These are phyloP conservation scores for Ceratocystis cacaofunesta DNA, from an alignment of 2,329 filamentous ascomycete genomes.

Conservation along the genomic window DNA sequence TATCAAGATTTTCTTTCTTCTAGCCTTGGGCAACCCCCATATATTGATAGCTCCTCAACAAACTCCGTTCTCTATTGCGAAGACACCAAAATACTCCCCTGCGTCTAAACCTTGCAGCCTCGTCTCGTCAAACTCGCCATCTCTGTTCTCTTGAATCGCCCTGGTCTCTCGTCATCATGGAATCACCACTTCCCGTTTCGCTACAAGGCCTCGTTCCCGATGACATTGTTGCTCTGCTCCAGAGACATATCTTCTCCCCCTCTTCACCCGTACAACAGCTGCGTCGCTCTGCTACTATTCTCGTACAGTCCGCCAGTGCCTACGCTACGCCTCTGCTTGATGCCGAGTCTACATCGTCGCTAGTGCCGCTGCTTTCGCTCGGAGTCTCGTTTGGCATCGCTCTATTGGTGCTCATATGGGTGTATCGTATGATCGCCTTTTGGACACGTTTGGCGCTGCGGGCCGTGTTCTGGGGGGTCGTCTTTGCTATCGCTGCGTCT, in stretches of 20 bases:
- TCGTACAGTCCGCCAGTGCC: conserved; percentile 19
- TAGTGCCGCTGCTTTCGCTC: conserved; percentile 24
- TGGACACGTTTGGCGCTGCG: conserved; percentile 55
- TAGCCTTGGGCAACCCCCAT: not conserved
- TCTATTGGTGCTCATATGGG: conserved; percentile 28
- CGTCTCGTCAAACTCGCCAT: not conserved
- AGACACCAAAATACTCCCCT: not conserved
- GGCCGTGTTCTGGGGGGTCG: conserved; percentile 47
- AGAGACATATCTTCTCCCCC: conserved; percentile 34
- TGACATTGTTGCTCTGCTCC: conserved; percentile 30
- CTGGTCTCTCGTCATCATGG: not conserved
- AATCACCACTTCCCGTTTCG: conserved; percentile 19
- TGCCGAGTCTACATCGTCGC: conserved; percentile 25
- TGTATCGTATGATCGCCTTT: conserved; percentile 59
- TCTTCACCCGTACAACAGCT: conserved; percentile 31
- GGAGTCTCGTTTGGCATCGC: conserved; percentile 23
- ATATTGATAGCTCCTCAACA: not conserved
- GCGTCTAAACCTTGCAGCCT: not conserved
- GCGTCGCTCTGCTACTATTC: conserved; percentile 24
- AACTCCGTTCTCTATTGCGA: not conserved
- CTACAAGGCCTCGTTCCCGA: conserved; percentile 32
- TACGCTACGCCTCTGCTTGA: conserved; percentile 27
- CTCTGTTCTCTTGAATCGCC: not conserved
- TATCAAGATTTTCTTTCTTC: not conserved
- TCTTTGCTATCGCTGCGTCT: conserved; percentile 39